Evolutionary conservation across 1,139 yeast genomes (phyloP).

Genomic region (Pichia sp.): DNA sequence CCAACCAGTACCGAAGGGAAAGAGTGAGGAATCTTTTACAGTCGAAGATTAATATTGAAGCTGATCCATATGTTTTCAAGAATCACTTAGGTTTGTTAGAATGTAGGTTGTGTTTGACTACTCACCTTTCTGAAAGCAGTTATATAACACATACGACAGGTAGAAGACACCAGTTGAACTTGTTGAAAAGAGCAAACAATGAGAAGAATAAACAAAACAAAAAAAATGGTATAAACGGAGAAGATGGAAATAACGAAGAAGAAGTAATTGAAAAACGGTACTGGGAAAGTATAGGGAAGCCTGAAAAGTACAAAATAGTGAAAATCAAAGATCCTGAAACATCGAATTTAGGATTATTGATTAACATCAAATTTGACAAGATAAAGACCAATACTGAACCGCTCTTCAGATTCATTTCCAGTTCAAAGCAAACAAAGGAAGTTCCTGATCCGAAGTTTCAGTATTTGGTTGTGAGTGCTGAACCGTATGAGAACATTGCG

Average conservation of each 20-base stretch:
- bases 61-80: slow-evolving; percentile 70
- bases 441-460: slow-evolving; percentile 40
- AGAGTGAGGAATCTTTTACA: slow-evolving; percentile 58
- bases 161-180: slow-evolving; percentile 59
- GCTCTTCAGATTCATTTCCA: slow-evolving; percentile 62
- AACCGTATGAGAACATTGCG: slow-evolving; percentile 74
- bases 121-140: slow-evolving; percentile 68
- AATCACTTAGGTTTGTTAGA: slow-evolving; percentile 71
- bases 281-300: slow-evolving; percentile 61
- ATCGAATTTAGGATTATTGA: slow-evolving; percentile 50
- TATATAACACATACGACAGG: slow-evolving; percentile 79
- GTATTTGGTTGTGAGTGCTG: slow-evolving; percentile 69
- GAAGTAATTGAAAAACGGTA: slow-evolving; percentile 33
- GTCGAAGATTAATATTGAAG: slow-evolving; percentile 55
- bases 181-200: slow-evolving; percentile 46
- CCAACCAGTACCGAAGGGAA: slow-evolving; percentile 57
- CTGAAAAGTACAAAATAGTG: slow-evolving; percentile 49
- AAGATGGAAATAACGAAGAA: background rate
- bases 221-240: slow-evolving; percentile 10
- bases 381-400: slow-evolving; percentile 42
- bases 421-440: slow-evolving; percentile 55
- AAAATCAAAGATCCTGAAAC: slow-evolving; percentile 59
- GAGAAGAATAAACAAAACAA: slow-evolving; percentile 31
- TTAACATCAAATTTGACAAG: slow-evolving; percentile 50
- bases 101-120: slow-evolving; percentile 68